Conservation (phyloP, 257 asterid species). For the Orobanche coerulescens region DNA sequence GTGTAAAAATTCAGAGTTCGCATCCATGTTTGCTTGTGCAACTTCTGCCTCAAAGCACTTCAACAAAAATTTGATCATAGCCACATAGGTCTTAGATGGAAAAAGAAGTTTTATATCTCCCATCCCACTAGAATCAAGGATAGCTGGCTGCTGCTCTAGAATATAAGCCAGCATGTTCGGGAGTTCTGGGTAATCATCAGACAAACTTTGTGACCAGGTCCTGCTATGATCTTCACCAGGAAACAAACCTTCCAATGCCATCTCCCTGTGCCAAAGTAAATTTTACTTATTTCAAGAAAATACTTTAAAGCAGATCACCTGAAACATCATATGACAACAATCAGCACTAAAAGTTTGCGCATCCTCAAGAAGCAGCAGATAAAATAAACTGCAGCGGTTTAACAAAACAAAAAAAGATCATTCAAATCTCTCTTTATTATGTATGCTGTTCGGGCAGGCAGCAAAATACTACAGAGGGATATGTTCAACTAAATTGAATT, state of each 20-base stretch:
- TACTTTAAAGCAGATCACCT: conserved; percentile 13
- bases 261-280: conserved; percentile 54
- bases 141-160: conserved; percentile 68
- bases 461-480: not conserved
- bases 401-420: too few species aligned
- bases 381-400: not conserved
- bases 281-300: conserved; percentile 13
- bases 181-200: conserved; percentile 64
- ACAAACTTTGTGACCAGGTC: conserved; percentile 29
- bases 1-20: conserved; percentile 37
- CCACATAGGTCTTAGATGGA: conserved; percentile 67
- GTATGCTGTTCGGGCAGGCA: not conserved
- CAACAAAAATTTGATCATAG: conserved; percentile 81
- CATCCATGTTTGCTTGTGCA: conserved; percentile 31
- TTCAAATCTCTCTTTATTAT: conserved; percentile 2
- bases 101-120: conserved; percentile 57
- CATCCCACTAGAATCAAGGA: conserved; percentile 33
- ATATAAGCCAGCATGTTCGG: conserved; percentile 71
- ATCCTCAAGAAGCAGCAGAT: conserved; percentile 3
- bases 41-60: conserved; percentile 85
- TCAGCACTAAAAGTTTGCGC: conserved; percentile 16
- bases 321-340: conserved; percentile 15
- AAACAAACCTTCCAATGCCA: conserved; percentile 88
- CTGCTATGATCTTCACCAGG: conserved; percentile 74
- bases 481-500: not conserved